Conservation (phyloP, 106 monocot species). For the Dioscorea dumetorum region DNA sequence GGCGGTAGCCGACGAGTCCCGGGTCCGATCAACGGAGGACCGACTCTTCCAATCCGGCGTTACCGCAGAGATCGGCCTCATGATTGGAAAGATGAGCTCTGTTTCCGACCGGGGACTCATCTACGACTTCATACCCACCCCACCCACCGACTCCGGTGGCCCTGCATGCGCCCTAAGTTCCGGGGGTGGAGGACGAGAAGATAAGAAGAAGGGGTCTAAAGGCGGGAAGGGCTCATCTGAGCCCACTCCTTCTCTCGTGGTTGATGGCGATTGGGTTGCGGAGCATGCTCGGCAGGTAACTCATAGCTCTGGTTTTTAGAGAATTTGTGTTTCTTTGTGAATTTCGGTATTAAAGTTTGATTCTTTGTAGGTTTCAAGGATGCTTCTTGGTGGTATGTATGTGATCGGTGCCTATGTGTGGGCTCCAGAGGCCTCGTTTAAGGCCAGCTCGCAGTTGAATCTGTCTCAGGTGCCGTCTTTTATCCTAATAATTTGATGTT, state of each 20-base stretch:
- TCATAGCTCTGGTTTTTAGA: not conserved
- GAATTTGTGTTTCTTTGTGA: not conserved
- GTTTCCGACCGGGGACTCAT: constrained; percentile 49
- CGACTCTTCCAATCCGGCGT: constrained; percentile 39
- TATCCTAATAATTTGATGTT: not conserved
- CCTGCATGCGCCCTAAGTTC: constrained; percentile 52
- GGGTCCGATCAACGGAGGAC: constrained; percentile 52
- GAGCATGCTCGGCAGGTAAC: constrained; percentile 89
- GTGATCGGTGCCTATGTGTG: constrained; percentile 78
- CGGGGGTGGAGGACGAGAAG: constrained; percentile 17
- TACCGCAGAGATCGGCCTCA: constrained; percentile 50
- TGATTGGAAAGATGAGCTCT: constrained; percentile 54
- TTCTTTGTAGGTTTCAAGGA: constrained; percentile 64
- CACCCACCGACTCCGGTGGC: constrained; percentile 59
- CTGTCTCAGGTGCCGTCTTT: constrained; percentile 44
- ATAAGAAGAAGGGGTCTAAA: constrained; percentile 51
- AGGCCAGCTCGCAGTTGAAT: constrained; percentile 50
- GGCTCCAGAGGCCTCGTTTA: constrained; percentile 70
- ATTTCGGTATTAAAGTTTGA: not conserved
- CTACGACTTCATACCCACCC: constrained; percentile 80
- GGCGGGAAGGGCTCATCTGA: constrained; percentile 28
- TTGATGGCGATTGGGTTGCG: constrained; percentile 88
- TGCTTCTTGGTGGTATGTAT: constrained; percentile 87
- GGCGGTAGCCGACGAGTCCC: constrained; percentile 73
- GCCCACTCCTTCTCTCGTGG: constrained; percentile 19